Percentiles rank a stretch among this genome's conserved stretches.
These are phyloP conservation scores for Neoascochyta sp. DNA, from an alignment of 2,329 filamentous ascomycete species.

Conservation along the genomic window DNA sequence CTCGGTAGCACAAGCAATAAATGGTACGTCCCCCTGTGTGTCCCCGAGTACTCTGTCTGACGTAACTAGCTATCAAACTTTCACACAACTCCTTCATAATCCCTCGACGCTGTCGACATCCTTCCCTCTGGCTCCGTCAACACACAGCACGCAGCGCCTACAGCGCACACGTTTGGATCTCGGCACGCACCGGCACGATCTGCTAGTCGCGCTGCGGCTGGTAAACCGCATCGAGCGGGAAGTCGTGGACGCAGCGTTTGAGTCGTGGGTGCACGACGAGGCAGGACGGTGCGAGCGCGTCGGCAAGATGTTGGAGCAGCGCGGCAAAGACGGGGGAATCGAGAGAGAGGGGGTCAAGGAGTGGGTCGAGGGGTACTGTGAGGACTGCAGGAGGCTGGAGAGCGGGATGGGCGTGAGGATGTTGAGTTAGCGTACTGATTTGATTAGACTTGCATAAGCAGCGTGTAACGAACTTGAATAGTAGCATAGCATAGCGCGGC, in stretches of 20 bases:
- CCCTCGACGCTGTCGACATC: slow-evolving; percentile 14
- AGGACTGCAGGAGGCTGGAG: slow-evolving; percentile 56
- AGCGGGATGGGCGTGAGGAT: slow-evolving; percentile 14
- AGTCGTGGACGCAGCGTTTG: slow-evolving; percentile 83
- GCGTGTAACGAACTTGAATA: no score
- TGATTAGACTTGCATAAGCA: no score
- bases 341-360: slow-evolving; percentile 50
- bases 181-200: slow-evolving; percentile 79
- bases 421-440: no score
- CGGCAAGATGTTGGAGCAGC: slow-evolving; percentile 44
- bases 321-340: slow-evolving; percentile 39
- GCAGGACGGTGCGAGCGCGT: slow-evolving; percentile 68
- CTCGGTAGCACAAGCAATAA: slow-evolving; percentile 20
- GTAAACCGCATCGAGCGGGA: slow-evolving; percentile 87
- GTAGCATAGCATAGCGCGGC: no score
- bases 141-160: slow-evolving; percentile 52
- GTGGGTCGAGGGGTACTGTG: slow-evolving; percentile 61
- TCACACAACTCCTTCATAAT: slow-evolving; percentile 33
- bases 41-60: not conserved
- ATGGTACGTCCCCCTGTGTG: slow-evolving; percentile 17
- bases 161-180: slow-evolving; percentile 78
- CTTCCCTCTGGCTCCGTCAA: slow-evolving; percentile 20
- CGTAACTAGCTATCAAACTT: slow-evolving; percentile 35
- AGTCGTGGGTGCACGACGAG: slow-evolving; percentile 85
- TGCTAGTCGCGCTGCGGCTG: slow-evolving; percentile 84